phyloP scores from a whole-genome alignment of 257 asterid species.

The Cordia subcordata region DNA sequence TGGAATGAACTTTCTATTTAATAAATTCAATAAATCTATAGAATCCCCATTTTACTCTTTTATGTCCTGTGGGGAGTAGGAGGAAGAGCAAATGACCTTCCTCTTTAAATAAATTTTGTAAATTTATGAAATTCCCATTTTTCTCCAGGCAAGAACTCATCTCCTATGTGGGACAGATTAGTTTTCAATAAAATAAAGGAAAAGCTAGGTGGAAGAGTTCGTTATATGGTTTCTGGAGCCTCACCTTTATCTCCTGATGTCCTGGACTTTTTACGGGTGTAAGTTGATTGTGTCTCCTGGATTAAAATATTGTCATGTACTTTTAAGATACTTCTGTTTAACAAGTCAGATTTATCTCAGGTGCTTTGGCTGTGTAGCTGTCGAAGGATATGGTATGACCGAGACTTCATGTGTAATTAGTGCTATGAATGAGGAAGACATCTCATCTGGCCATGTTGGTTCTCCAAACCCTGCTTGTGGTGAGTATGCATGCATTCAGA shows the following conservation, averaged over 20 bases:
- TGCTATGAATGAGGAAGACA: slow-evolving; percentile 65
- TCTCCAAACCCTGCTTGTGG: slow-evolving; percentile 96
- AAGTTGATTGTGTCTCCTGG: slow-evolving; percentile 30
- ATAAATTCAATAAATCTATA: too few relatives aligned
- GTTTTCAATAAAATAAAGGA: slow-evolving; percentile 93
- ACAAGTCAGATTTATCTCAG: slow-evolving; percentile 29
- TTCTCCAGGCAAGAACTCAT: slow-evolving; percentile 64
- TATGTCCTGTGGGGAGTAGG: neutral
- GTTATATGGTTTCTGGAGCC: slow-evolving; percentile 88
- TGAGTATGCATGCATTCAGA: slow-evolving; percentile 24
- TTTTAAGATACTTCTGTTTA: neutral
- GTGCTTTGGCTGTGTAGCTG: slow-evolving; percentile 78
- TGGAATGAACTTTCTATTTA: too few relatives aligned
- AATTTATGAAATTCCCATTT: slow-evolving; percentile 1
- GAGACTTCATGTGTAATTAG: slow-evolving; percentile 90
- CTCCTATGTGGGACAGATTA: slow-evolving; percentile 90
- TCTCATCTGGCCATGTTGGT: slow-evolving; percentile 81
- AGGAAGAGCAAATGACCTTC: neutral
- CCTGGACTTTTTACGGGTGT: slow-evolving; percentile 92
- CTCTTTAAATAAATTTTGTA: neutral
- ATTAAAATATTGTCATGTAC: neutral
- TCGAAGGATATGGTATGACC: slow-evolving; percentile 98
- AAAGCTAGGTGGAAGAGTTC: slow-evolving; percentile 89
- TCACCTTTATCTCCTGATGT: slow-evolving; percentile 96
- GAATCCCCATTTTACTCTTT: too few relatives aligned